Evolutionary conservation across 176 grass and related monocot species (phyloP), one percentile per base, ranked within the genome.

Genomic region (Olyra latifolia): DNA sequence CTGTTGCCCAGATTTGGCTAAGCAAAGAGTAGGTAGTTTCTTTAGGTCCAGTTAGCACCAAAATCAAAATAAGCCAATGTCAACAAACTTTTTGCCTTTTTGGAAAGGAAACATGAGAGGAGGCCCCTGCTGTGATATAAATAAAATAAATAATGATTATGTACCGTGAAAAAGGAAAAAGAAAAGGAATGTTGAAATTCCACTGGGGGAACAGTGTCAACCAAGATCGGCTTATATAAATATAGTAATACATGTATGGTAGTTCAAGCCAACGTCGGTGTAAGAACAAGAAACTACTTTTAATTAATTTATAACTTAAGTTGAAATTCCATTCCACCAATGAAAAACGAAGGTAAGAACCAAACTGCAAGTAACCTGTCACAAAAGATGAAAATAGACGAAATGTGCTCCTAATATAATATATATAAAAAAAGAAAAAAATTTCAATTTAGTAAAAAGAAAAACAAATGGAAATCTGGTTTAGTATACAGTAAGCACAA

Each of bases 381-480:
- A 10, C n/a, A 23, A 14, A 59, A 66, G 72, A 75, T 1, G 25
- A n/a, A 45, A 22, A 28, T 38, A 19, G n/a, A 24, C 4, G 16
- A 80, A 67, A 28, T 28, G 14, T 40, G 48, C 11, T 67, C 11
- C 5, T 72, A 66, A 75, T 12, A 75, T 12, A 72, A 29, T 64
- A 25, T 50, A 65, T 20, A 49, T 3, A 55, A 28, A 79, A 46
- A 52, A 41, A 2, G 39, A 19, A 2, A 3, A 49, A 0, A 16
- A 7, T 40, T 69, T 16, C 44, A 15, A 9, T n/a, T 19, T 48
- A 66, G 1, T 66, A 66, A 9, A 39, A 45, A 32, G 50, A 8
- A 83, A 65, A 82, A n/a, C 20, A 13, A 41, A 52, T n/a, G 23
- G 20, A 71, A 59, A 62, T 78, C n/a, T 71, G 23, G 8, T 80